Percentiles rank a stretch among this genome's conserved stretches.
Conservation (phyloP, 495 filamentous ascomycete species). For the Hypoxylon fragiforme region DNA sequence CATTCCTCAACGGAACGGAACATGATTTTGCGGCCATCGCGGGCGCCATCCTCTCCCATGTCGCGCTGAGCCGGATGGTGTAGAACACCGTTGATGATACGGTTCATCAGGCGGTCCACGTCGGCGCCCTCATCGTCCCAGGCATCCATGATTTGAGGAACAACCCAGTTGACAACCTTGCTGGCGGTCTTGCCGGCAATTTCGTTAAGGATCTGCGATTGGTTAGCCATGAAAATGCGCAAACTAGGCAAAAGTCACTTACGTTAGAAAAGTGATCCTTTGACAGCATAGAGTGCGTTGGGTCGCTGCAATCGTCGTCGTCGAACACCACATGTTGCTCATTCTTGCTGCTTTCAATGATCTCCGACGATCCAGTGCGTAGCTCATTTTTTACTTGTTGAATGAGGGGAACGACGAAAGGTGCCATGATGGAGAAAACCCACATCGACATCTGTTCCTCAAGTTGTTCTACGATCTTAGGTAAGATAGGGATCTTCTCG, state of each 20-base stretch:
- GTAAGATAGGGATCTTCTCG: conserved; percentile 77
- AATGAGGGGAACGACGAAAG: conserved; percentile 83
- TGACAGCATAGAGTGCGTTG: conserved; percentile 93
- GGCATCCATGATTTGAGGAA: conserved; percentile 81
- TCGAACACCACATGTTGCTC: conserved; percentile 84
- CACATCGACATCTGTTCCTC: conserved; percentile 80
- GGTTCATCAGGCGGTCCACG: conserved; percentile 64
- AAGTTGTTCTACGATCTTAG: conserved; percentile 76
- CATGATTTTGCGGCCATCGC: conserved; percentile 74
- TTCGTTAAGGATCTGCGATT: conserved; percentile 72
- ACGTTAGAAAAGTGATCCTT: conserved; percentile 89
- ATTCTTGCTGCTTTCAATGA: conserved; percentile 77
- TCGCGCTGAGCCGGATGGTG: conserved; percentile 81
- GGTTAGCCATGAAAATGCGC: conserved; percentile 32
- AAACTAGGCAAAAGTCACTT: conserved; percentile 18
- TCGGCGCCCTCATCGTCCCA: conserved; percentile 80
- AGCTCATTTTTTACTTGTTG: conserved; percentile 83
- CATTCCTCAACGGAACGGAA: conserved; percentile 76
- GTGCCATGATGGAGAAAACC: conserved; percentile 83
- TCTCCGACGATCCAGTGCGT: conserved; percentile 77
- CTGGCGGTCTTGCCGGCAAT: conserved; percentile 81
- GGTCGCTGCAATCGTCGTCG: conserved; percentile 73
- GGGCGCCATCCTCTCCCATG: conserved; percentile 70
- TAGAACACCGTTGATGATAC: conserved; percentile 80
- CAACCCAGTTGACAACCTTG: conserved; percentile 74